These are phyloP conservation scores for Solanum tacnaense DNA, from an alignment of 257 asterid genomes.

Conservation along the genomic window DNA sequence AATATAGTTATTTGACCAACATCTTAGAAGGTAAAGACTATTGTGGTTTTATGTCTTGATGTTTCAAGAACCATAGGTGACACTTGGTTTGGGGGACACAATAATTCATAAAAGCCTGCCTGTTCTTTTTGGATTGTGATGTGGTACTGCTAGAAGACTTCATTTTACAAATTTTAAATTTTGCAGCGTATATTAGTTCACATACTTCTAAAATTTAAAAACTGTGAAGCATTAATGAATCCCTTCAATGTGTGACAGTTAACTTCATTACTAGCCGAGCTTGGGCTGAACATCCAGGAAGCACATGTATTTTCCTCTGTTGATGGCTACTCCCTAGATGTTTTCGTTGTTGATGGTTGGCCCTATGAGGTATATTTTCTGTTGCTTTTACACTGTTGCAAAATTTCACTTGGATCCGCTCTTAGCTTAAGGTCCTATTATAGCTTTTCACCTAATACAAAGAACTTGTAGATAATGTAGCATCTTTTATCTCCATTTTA, in stretches of 20 bases:
- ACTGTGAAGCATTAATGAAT: neutral
- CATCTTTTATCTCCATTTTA: neutral
- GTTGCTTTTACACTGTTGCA: neutral
- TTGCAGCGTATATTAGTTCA: neutral
- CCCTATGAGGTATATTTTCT: conserved; percentile 54
- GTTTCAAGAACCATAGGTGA: neutral
- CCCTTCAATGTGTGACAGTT: conserved; percentile 47
- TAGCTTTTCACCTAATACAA: neutral
- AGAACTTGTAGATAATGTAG: neutral
- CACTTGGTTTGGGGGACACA: neutral
- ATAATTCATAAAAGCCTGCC: neutral
- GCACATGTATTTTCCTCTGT: conserved; percentile 95
- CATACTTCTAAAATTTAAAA: neutral
- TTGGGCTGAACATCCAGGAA: conserved; percentile 94
- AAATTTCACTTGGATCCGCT: neutral
- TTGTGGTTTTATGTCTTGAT: neutral
- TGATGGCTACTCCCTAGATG: conserved; percentile 94
- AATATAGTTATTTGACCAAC: neutral
- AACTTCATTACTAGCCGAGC: conserved; percentile 79
- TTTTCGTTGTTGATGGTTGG: conserved; percentile 99
- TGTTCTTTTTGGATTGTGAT: neutral
- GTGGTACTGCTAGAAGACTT: neutral
- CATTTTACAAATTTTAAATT: neutral
- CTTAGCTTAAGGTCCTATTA: neutral
- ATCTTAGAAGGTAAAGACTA: neutral